Base-by-base conservation (phyloP, 192 early-diverging fungal species). In the Blastocladiella britannica region DNA sequence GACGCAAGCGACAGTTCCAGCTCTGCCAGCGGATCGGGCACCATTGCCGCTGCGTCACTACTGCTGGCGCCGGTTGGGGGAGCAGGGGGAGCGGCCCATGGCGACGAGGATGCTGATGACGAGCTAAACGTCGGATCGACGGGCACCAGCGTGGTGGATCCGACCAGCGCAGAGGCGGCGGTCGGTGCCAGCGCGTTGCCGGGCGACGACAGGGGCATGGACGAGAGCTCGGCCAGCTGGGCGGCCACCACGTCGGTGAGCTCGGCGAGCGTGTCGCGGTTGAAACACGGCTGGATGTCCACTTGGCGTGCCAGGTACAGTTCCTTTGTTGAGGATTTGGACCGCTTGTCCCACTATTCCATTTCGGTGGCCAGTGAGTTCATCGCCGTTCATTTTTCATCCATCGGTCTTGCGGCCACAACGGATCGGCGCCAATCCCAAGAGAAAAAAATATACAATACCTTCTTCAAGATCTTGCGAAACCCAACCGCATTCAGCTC, bases 341-440 rank as follows among this genome's bases (percentile, higher is more conserved):
- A 86, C 28, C 95, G 80, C 73, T 99, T 99, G 79, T 99, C 95
- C 91, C 91, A 99, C 69, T n/a, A n/a, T n/a, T n/a, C n/a, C n/a
- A n/a, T n/a, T n/a, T n/a, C n/a, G n/a, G n/a, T n/a, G n/a, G n/a
- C n/a, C n/a, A n/a, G n/a, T n/a, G n/a, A n/a, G n/a, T n/a, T n/a
- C n/a, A n/a, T n/a, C n/a, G n/a, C n/a, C n/a, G n/a, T n/a, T n/a
- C n/a, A n/a, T n/a, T n/a, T n/a, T n/a, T n/a, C n/a, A n/a, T n/a
- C n/a, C n/a, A n/a, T n/a, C n/a, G n/a, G n/a, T n/a, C n/a, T n/a
- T n/a, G n/a, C n/a, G n/a, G n/a, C n/a, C n/a, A n/a, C n/a, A n/a
- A n/a, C n/a, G n/a, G n/a, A n/a, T n/a, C n/a, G n/a, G n/a, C n/a
- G n/a, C n/a, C n/a, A n/a, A n/a, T n/a, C n/a, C n/a, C n/a, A n/a